phyloP scores from a whole-genome alignment of 1,139 yeast species.

The Debaryomyces coudertii region DNA sequence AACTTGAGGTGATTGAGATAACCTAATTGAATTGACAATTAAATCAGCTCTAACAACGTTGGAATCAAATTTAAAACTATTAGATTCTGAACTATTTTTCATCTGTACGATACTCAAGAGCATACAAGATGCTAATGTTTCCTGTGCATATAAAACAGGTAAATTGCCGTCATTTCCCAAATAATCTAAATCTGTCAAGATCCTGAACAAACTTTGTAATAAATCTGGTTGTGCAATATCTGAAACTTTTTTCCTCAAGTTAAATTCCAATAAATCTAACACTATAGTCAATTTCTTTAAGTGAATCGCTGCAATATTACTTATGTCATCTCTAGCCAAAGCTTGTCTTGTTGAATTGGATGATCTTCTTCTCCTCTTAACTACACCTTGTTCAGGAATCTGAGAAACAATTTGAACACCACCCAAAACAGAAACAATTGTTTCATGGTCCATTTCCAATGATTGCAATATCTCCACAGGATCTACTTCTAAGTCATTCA shows the following conservation, averaged over 20 bases:
- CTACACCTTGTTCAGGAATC: conserved; percentile 52
- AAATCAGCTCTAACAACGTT: conserved; percentile 82
- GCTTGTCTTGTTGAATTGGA: conserved; percentile 75
- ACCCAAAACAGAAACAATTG: conserved; percentile 53
- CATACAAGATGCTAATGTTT: conserved; percentile 87
- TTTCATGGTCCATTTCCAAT: conserved; percentile 46
- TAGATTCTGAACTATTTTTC: conserved; percentile 27
- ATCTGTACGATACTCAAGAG: conserved; percentile 63
- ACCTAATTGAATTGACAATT: conserved; percentile 85
- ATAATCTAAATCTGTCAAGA: conserved; percentile 83
- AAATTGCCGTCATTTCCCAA: conserved; percentile 89
- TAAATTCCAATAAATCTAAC: conserved; percentile 73
- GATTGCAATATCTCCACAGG: conserved; percentile 55
- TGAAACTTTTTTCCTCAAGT: conserved; percentile 28
- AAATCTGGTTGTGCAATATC: conserved; percentile 49
- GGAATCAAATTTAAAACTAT: conserved; percentile 52
- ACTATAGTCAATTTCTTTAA: conserved; percentile 76
- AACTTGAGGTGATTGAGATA: conserved; percentile 90
- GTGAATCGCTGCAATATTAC: conserved; percentile 75
- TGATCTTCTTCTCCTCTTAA: conserved; percentile 79
- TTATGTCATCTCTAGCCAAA: conserved; percentile 70
- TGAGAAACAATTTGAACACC: conserved; percentile 50
- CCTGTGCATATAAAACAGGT: conserved; percentile 90
- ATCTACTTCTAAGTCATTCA: conserved; percentile 42
- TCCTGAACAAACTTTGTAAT: conserved; percentile 62